Evolutionary conservation across 2,329 filamentous ascomycete species (phyloP), one percentile per base, ranked within the genome.

Genomic region (Nemania sp.): DNA sequence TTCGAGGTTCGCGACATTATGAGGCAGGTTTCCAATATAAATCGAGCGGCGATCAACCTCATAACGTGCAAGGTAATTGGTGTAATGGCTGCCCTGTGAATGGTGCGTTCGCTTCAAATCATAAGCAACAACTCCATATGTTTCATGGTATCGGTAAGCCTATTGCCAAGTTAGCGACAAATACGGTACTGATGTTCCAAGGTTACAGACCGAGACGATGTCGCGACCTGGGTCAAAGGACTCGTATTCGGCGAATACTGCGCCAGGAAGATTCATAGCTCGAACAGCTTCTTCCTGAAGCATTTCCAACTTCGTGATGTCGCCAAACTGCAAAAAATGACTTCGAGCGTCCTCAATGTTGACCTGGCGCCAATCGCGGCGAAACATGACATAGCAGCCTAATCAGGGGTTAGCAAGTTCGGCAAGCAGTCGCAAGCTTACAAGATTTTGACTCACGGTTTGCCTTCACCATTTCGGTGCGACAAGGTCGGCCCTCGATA

Each of bases 401-500:
- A 39, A 4, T n/a, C 17, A 17, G 43, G 23, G 33, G 34, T 74
- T 33, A 73, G 66, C 31, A 54, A 14, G 6, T 17, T 28, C 3
- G 2, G 40, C 26, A 19, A 1, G 26, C 14, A n/a, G 15, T 9
- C 9, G n/a, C 3, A 26, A 12, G n/a, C 20, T 11, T 45, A 9
- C 31, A 39, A 14, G 41, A 24, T 28, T 6, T 7, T 12, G 11
- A 69, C 80, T 72, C 68, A 82, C 84, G 75, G 61, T 84, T 81
- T 22, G 80, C 83, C 59, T 80, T 79, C 17, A 81, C 81, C 68
- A 76, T 80, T 70, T 88, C 84, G 17, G 77, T 80, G 15, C 84
- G 81, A 67, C 80, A 83, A 11, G 77, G 72, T 9, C 84, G 80
- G 12, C 81, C 82, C 37, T 79, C 73, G 48, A 86, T 80, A 3